Evolutionary conservation across 257 asterid species (phyloP), one percentile per base, ranked within the genome.

Genomic region (Phtheirospermum japonicum): DNA sequence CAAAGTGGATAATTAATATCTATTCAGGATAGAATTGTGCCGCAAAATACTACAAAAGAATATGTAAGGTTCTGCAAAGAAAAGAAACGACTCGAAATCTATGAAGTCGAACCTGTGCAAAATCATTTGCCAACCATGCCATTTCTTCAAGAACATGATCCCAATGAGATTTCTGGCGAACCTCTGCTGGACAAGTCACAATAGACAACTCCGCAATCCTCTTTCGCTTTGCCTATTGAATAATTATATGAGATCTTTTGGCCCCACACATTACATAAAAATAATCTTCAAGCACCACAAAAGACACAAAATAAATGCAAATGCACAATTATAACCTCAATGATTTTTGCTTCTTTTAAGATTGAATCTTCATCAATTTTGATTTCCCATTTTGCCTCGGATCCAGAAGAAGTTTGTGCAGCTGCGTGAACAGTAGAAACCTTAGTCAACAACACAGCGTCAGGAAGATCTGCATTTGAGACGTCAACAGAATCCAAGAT

Each of bases 81-180:
- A 39, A 61, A 65, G 59, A 57, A 63, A 63, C 7, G 39, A 45
- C 23, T 7, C 9, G 7, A 18, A 34, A 45, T 37, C 18, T 16
- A 58, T 55, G 66, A 72, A 56, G 68, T 49, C 69, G 66, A 42
- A 93, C 99, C 97, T 93, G 99, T 33, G 90, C 82, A 81, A 93
- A 93, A 82, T 93, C 99, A 82, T 93, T 90, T 54, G 99, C 97
- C 75, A 93, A 50, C 99, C 99, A 93, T 36, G 85, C 72, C 94
- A 93, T 87, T 78, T 93, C 99, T 74, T 93, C 96, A 62, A 93
- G 85, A 51, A 93, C 97, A 80, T 74, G 85, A 77, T 81, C 95
- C 99, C 99, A 93, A 10, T 77, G 97, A 78, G 90, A 80, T 69
- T 81, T 90, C 46, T 54, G 77, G 33, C 57, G 70, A 77, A 75